phyloP scores from a whole-genome alignment of 2,329 filamentous ascomycete species.

The Dactylellina cionopaga region DNA sequence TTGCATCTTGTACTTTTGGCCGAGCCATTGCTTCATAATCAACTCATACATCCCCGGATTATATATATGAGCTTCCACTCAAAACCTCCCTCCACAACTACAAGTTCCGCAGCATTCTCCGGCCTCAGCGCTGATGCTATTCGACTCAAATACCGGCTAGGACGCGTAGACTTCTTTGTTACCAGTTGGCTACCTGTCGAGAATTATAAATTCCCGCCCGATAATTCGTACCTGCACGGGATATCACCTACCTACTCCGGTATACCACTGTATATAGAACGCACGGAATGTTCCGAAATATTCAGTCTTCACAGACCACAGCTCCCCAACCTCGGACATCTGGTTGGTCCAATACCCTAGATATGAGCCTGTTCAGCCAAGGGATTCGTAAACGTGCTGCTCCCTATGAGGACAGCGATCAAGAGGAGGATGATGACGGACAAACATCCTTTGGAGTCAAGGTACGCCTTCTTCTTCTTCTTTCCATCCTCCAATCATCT shows the following conservation, averaged over 20 bases:
- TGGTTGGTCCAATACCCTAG: conserved; percentile 10
- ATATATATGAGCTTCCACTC: neutral
- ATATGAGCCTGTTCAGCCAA: conserved; percentile 12
- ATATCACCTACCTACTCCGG: neutral
- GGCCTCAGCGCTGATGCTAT: neutral
- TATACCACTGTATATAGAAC: neutral
- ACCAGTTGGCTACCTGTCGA: neutral
- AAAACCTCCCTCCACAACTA: neutral
- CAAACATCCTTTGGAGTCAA: conserved; percentile 11
- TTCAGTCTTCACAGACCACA: neutral
- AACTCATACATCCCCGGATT: neutral
- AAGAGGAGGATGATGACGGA: conserved; percentile 41
- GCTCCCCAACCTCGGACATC: conserved; percentile 1
- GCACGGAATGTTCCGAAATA: conserved; percentile 19
- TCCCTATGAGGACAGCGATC: conserved; percentile 43
- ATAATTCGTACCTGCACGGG: neutral
- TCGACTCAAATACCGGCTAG: neutral
- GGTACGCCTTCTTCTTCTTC: conserved; percentile 8
- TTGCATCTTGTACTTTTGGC: too few species aligned
- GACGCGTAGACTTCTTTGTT: conserved; percentile 8
- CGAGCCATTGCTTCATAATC: neutral
- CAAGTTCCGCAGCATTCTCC: neutral
- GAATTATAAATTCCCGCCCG: neutral
- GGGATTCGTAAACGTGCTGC: conserved; percentile 35
- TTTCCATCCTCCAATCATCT: neutral